Percentiles rank a stretch among this genome's conserved stretches.
Conservation (phyloP, 169 alveolate species). For the Cryptosporidium sp. region DNA sequence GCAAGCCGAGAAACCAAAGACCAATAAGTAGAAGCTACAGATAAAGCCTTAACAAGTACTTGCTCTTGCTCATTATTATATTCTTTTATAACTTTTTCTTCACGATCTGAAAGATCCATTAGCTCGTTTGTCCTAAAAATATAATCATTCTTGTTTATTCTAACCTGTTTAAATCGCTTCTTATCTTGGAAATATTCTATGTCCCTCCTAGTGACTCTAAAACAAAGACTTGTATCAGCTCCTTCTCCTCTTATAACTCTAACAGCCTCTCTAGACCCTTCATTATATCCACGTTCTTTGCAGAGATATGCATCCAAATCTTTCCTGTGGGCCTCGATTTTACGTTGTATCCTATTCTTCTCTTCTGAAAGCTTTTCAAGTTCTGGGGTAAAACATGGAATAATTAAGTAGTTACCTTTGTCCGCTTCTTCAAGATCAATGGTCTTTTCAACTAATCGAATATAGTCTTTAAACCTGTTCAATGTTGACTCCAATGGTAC, state of each 20-base stretch:
- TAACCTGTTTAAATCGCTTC: conserved; percentile 79
- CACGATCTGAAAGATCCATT: conserved; percentile 84
- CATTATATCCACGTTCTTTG: conserved; percentile 78
- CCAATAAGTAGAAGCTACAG: conserved; percentile 95
- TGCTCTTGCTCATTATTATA: conserved; percentile 86
- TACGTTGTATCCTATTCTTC: conserved; percentile 81
- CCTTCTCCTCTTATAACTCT: conserved; percentile 76
- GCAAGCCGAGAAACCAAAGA: conserved; percentile 92
- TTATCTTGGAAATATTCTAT: conserved; percentile 74
- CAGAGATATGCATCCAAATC: conserved; percentile 85
- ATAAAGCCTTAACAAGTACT: conserved; percentile 90
- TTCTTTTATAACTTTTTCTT: conserved; percentile 83
- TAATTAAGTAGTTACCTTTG: conserved; percentile 88
- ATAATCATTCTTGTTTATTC: conserved; percentile 89
- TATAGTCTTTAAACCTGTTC: conserved; percentile 85
- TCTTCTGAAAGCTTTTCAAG: conserved; percentile 83
- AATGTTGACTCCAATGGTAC: conserved; percentile 85
- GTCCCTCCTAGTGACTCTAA: conserved; percentile 89
- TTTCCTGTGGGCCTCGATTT: conserved; percentile 87
- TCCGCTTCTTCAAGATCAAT: conserved; percentile 92
- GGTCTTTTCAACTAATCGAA: conserved; percentile 91
- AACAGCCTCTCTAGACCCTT: conserved; percentile 78
- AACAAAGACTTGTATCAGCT: conserved; percentile 84
- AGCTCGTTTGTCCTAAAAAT: conserved; percentile 89
- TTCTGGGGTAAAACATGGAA: conserved; percentile 85